Conservation (phyloP, 2,329 filamentous ascomycete genomes). For the Botrytis paeoniae region DNA sequence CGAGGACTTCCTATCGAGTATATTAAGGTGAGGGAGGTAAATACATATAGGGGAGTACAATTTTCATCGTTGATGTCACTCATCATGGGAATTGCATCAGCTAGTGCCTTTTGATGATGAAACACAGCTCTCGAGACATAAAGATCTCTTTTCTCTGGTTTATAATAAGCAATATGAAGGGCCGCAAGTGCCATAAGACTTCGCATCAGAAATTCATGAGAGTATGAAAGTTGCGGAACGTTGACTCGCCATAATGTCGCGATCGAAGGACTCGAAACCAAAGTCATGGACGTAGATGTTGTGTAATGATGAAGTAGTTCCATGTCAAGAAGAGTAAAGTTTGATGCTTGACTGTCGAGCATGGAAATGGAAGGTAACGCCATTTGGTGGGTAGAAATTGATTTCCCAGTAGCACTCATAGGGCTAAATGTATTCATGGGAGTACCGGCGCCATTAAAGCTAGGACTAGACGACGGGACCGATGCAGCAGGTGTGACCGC, state of each 20-base stretch:
- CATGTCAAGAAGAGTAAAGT: constrained; percentile 42
- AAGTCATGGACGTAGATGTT: constrained; percentile 48
- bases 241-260: constrained; percentile 48
- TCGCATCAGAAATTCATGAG: constrained; percentile 48
- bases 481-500: constrained; percentile 6
- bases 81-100: constrained; percentile 38
- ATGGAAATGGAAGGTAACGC: constrained; percentile 9
- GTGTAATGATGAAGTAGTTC: constrained; percentile 54
- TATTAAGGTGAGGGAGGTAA: constrained; percentile 41
- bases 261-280: constrained; percentile 43
- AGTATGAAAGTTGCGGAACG: constrained; percentile 46
- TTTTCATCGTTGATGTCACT: constrained; percentile 38
- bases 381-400: not conserved
- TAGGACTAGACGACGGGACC: not conserved
- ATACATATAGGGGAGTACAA: constrained; percentile 40
- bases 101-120: constrained; percentile 39
- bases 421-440: constrained; percentile 12
- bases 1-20: constrained; percentile 41
- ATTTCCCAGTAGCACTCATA: not conserved
- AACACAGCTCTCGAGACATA: constrained; percentile 42
- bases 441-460: not conserved
- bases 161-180: constrained; percentile 46
- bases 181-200: constrained; percentile 49
- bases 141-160: constrained; percentile 39
- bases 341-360: not conserved